Evolutionary conservation across 148 eudicot species (phyloP).

Genomic region (Vaccinium vitisidaea): DNA sequence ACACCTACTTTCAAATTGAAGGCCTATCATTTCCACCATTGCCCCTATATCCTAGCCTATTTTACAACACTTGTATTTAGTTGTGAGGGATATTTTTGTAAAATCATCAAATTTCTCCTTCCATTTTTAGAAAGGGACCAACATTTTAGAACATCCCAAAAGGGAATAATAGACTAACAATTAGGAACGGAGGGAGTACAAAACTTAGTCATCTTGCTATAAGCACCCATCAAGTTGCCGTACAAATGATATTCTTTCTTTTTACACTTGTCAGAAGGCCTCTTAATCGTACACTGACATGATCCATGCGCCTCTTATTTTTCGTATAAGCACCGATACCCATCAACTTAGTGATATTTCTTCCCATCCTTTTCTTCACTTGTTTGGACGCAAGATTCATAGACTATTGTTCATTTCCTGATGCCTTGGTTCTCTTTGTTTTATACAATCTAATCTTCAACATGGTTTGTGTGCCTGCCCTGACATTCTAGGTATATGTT

Average conservation of each 20-base stretch:
- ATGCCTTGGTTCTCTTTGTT: conserved; percentile 1
- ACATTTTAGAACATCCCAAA: too few species aligned
- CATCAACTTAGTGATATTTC: not conserved
- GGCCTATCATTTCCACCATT: too few species aligned
- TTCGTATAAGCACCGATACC: not conserved
- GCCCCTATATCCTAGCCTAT: too few species aligned
- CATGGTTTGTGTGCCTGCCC: conserved; percentile 1
- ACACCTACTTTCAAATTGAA: too few species aligned
- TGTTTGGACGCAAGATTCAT: not conserved
- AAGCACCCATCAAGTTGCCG: not conserved
- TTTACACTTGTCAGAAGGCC: not conserved
- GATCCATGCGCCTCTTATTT: not conserved
- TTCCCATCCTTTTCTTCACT: not conserved
- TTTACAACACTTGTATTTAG: too few species aligned
- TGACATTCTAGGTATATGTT: conserved; percentile 56
- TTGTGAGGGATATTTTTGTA: too few species aligned
- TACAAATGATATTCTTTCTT: not conserved
- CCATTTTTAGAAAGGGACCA: too few species aligned
- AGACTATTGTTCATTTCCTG: too few species aligned
- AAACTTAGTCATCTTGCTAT: not conserved
- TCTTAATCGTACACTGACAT: not conserved
- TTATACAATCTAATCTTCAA: not conserved
- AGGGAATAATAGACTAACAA: too few species aligned
- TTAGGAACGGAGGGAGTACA: too few species aligned
- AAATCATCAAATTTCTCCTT: too few species aligned